A percentile compares a stretch with the other conserved stretches of the same genome.
These are phyloP conservation scores for Hansenula sp. DNA, from an alignment of 1,139 yeast genomes.

Conservation along the genomic window DNA sequence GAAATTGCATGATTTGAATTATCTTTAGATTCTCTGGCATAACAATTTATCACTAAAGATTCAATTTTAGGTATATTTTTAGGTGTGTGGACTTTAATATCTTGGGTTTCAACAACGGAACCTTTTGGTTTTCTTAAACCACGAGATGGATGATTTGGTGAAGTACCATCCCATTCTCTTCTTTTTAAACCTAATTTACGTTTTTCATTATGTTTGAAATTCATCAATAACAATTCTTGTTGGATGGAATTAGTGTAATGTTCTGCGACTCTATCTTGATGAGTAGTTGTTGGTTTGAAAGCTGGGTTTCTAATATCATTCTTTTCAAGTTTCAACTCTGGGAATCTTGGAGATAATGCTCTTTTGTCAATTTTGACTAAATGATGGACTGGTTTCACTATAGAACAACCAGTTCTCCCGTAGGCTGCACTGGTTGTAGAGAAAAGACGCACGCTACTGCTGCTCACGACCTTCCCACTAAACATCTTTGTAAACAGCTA, in stretches of 20 bases:
- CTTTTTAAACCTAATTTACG: slow-evolving; percentile 61
- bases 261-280: slow-evolving; percentile 77
- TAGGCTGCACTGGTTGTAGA: slow-evolving; percentile 21
- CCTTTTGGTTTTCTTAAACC: slow-evolving; percentile 62
- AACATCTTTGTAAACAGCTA: slow-evolving; percentile 2
- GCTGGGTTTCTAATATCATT: slow-evolving; percentile 75
- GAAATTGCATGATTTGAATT: slow-evolving; percentile 73
- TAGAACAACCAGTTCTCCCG: slow-evolving; percentile 66
- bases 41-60: slow-evolving; percentile 68
- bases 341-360: slow-evolving; percentile 63
- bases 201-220: slow-evolving; percentile 60
- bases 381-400: slow-evolving; percentile 91
- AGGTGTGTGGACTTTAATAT: slow-evolving; percentile 60
- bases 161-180: slow-evolving; percentile 82
- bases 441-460: slow-evolving; percentile 4
- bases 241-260: slow-evolving; percentile 71
- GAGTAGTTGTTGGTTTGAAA: slow-evolving; percentile 65
- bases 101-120: slow-evolving; percentile 63
- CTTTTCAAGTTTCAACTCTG: slow-evolving; percentile 60
- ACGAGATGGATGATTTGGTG: slow-evolving; percentile 89
- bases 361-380: slow-evolving; percentile 70
- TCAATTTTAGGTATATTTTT: slow-evolving; percentile 68
- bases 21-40: slow-evolving; percentile 68
- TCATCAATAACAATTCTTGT: slow-evolving; percentile 73
- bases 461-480: slow-evolving; percentile 4